These are phyloP conservation scores for Solanum appendiculatum DNA, from an alignment of 257 asterid species.

Conservation along the genomic window DNA sequence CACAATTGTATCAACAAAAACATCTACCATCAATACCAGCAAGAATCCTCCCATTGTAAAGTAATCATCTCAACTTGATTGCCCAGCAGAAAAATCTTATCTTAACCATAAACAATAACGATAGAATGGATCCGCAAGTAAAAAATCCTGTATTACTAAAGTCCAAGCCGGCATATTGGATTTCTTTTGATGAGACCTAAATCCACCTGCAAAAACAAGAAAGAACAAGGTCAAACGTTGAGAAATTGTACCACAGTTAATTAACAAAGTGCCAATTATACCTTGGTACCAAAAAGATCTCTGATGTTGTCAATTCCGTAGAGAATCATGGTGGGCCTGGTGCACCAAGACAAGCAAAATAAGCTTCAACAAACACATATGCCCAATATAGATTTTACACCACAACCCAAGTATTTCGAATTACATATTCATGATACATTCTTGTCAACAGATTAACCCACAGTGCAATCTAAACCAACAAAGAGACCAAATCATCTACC, in stretches of 20 bases:
- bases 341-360: background rate
- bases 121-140: background rate
- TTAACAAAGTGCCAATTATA: background rate
- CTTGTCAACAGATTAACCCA: background rate
- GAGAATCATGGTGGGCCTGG: slow-evolving; percentile 92
- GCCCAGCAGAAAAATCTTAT: background rate
- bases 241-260: background rate
- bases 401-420: background rate
- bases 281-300: slow-evolving; percentile 98
- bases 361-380: background rate
- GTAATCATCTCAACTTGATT: background rate
- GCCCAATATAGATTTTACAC: background rate
- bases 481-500: background rate
- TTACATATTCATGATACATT: background rate
- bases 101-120: background rate
- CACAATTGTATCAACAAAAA: background rate
- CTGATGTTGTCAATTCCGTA: slow-evolving; percentile 85
- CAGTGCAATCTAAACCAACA: background rate
- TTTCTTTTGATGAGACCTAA: slow-evolving; percentile 70
- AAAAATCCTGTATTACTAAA: slow-evolving; percentile 5
- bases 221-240: background rate
- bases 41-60: background rate
- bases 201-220: slow-evolving; percentile 54
- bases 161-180: slow-evolving; percentile 74
- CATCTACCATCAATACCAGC: background rate